Evolutionary conservation across 2,329 filamentous ascomycete species (phyloP).

Genomic region (Hymenoscyphus salicellus): DNA sequence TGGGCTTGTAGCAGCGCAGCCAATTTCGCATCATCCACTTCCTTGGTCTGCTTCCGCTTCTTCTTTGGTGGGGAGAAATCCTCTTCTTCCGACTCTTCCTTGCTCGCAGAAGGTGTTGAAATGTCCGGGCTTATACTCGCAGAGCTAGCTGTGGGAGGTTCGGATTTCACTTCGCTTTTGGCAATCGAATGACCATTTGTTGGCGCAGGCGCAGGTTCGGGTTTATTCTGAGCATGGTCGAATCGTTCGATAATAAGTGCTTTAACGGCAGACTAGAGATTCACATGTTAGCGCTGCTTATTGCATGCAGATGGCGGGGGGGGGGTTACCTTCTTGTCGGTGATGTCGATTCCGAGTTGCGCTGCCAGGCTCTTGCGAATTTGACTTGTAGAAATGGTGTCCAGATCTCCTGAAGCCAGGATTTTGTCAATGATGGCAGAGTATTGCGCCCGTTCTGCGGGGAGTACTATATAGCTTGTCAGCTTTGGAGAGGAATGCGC

Average conservation of each 20-base stretch:
- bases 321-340: slow-evolving; percentile 38
- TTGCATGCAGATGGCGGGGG: background rate
- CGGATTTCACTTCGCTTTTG: slow-evolving; percentile 19
- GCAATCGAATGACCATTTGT: slow-evolving; percentile 22
- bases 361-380: slow-evolving; percentile 37
- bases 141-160: slow-evolving; percentile 12
- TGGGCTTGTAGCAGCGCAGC: slow-evolving; percentile 89
- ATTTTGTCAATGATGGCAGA: slow-evolving; percentile 41
- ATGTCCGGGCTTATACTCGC: slow-evolving; percentile 5
- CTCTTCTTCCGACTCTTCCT: slow-evolving; percentile 31
- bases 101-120: slow-evolving; percentile 8
- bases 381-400: slow-evolving; percentile 39
- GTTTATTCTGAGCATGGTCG: slow-evolving; percentile 41
- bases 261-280: slow-evolving; percentile 47
- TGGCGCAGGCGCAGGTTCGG: slow-evolving; percentile 9
- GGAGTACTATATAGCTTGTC: slow-evolving; percentile 25
- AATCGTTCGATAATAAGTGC: slow-evolving; percentile 55
- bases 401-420: slow-evolving; percentile 37
- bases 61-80: slow-evolving; percentile 45
- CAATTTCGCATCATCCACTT: slow-evolving; percentile 77
- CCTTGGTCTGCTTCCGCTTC: slow-evolving; percentile 55
- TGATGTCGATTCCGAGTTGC: slow-evolving; percentile 36
- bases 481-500: background rate
- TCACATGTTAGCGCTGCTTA: slow-evolving; percentile 11
- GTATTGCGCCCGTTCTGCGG: slow-evolving; percentile 34